phyloP scores from a whole-genome alignment of 257 asterid species.

The Solanum chiquidenum region DNA sequence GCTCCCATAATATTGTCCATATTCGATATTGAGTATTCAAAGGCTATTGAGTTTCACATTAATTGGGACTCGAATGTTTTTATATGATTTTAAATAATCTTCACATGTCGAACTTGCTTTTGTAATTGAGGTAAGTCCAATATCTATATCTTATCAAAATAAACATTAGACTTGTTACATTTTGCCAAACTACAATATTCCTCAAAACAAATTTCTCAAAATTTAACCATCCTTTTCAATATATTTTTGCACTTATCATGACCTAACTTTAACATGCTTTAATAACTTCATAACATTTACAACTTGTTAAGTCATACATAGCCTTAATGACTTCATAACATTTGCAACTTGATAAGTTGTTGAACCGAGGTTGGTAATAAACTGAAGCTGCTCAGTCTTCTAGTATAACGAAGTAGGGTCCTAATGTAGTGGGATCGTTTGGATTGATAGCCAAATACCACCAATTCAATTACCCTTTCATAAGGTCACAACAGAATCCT shows the following conservation, averaged over 20 bases:
- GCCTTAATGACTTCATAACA: too few species aligned
- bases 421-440: neutral
- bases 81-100: neutral
- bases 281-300: neutral
- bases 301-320: neutral
- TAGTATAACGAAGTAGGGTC: neutral
- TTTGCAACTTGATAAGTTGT: too few species aligned
- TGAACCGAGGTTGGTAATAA: too few species aligned
- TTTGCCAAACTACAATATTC: neutral
- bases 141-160: neutral
- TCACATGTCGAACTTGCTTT: neutral
- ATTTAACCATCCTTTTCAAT: neutral
- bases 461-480: neutral
- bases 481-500: neutral
- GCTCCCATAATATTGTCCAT: neutral
- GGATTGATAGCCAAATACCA: neutral
- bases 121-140: neutral
- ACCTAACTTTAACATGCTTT: neutral
- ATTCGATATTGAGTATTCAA: neutral
- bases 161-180: neutral
- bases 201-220: neutral
- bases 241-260: neutral
- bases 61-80: neutral
- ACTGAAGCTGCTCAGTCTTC: neutral
- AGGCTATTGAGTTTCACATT: neutral